Conservation (phyloP, 352 stramenopile genomes). For the Phytophthora megakarya region DNA sequence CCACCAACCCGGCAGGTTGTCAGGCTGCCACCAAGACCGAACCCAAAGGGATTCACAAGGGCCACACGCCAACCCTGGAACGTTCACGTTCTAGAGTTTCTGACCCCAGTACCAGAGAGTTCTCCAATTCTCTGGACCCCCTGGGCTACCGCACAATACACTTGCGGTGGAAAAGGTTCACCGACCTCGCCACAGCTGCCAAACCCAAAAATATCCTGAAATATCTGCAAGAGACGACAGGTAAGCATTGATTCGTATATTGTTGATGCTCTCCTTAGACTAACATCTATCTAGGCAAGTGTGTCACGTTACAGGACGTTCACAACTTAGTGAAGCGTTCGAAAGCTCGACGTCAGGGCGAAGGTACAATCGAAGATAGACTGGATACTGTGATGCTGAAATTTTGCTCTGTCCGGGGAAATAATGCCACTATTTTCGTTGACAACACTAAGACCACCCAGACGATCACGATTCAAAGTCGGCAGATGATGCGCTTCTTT, state of each 20-base stretch:
- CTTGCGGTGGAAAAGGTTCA: too few species aligned
- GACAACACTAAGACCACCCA: not conserved
- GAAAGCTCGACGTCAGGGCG: not conserved
- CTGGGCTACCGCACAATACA: too few species aligned
- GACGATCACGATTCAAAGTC: not conserved
- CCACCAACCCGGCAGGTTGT: too few species aligned
- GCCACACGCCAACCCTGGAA: too few species aligned
- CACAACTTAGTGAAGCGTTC: conserved; percentile 5
- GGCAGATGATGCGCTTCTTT: conserved; percentile 3
- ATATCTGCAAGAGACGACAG: conserved; percentile 9
- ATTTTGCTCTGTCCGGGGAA: not conserved
- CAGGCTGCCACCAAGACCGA: too few species aligned
- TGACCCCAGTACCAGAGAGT: too few species aligned
- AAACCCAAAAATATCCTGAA: conserved; percentile 13
- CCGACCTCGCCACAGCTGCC: too few species aligned
- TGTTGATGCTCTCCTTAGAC: too few species aligned
- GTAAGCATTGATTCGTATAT: not conserved
- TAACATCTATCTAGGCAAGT: not conserved
- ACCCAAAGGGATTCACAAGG: too few species aligned
- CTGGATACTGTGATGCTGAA: not conserved
- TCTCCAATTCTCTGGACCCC: too few species aligned
- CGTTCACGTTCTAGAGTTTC: too few species aligned
- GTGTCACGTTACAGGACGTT: not conserved
- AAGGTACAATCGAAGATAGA: not conserved
- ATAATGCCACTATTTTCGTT: not conserved